Percentiles rank a stretch among this genome's conserved stretches.
Evolutionary conservation across 2,329 filamentous ascomycete species (phyloP).

Genomic region (Eutypa lata): DNA sequence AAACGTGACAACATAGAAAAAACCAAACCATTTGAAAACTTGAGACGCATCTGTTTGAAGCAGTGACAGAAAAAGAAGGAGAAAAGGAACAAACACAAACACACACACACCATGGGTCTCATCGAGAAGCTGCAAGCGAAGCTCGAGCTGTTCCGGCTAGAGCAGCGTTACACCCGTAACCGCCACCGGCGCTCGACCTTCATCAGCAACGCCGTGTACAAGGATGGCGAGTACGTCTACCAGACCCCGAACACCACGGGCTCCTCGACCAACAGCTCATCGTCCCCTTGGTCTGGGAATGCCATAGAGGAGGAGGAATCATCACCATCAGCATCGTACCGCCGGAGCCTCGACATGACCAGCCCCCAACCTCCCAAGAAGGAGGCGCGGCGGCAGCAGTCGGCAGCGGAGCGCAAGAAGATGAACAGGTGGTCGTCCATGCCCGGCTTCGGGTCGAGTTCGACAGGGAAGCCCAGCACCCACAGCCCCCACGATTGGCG

Average conservation of each 20-base stretch:
- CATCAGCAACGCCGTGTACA: slow-evolving; percentile 83
- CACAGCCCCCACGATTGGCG: slow-evolving; percentile 39
- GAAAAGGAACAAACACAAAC: neutral
- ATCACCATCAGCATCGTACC: slow-evolving; percentile 1
- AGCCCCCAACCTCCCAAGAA: slow-evolving; percentile 18
- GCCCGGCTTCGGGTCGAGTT: slow-evolving; percentile 48
- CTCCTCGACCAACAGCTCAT: slow-evolving; percentile 41
- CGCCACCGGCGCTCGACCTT: slow-evolving; percentile 85
- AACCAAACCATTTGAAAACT: no score
- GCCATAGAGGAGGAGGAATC: slow-evolving; percentile 7
- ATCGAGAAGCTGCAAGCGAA: slow-evolving; percentile 62
- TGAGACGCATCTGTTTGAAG: no score
- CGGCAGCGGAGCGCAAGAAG: slow-evolving; percentile 39
- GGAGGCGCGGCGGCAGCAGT: slow-evolving; percentile 33
- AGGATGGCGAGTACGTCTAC: slow-evolving; percentile 94
- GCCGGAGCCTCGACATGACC: slow-evolving; percentile 26
- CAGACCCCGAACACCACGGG: slow-evolving; percentile 59
- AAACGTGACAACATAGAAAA: no score
- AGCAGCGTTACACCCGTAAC: slow-evolving; percentile 90
- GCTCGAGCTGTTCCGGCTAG: slow-evolving; percentile 89
- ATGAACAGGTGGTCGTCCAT: slow-evolving; percentile 55
- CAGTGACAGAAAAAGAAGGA: no score
- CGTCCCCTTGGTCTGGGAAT: slow-evolving; percentile 16
- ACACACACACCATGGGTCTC: slow-evolving; percentile 39
- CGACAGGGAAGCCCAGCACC: slow-evolving; percentile 23